Base-by-base conservation (phyloP, 2,329 filamentous ascomycete genomes). In the Aspergillus piperis region DNA sequence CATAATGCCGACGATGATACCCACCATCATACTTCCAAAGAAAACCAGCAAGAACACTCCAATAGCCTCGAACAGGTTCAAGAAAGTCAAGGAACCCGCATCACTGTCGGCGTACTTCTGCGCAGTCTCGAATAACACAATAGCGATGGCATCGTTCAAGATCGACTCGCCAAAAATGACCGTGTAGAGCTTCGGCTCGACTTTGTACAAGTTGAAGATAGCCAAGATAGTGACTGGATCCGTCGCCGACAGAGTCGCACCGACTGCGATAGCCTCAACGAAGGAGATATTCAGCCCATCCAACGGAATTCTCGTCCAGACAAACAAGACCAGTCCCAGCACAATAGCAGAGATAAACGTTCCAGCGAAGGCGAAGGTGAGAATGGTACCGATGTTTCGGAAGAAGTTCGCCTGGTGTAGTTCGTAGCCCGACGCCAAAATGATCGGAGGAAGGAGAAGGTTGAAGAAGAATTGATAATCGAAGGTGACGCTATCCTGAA, bases 401-500 rank as follows among this genome's bases (percentile, higher is more conserved):
- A 99, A 99, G 84, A 99, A 99, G 80, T 99, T 99, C 69, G 91
- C 93, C 80, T 99, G 95, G 76, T 99, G 95, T 62, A 99, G 79
- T 78, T 99, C 95, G 79, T 98, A 99, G 57, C 95, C 95, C 15
- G 94, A 97, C 15, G 93, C 94, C 27, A 99, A 84, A 74, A 99
- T 99, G 74, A 99, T 99, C 59, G 95, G 95, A 39, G 95, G 95
- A n/a, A 99, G 90, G 11, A 99, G 86, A 49, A 99, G 86, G 77
- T 99, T 99, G 84, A 99, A 99, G 83, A 99, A 99, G 82, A 98
- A 96, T 74, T 98, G 93, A 76, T 97, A 97, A 81, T 98, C 90
- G 82, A 99, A 99, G 77, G 90, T 96, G 72, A 99, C 92, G 65
- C 91, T 88, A 73, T 91, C 90, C 75, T 93, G 89, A 70, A 99